Percentiles rank a stretch among this genome's conserved stretches.
These are phyloP conservation scores for Talaromyces liani DNA, from an alignment of 495 filamentous ascomycete genomes.

Conservation along the genomic window DNA sequence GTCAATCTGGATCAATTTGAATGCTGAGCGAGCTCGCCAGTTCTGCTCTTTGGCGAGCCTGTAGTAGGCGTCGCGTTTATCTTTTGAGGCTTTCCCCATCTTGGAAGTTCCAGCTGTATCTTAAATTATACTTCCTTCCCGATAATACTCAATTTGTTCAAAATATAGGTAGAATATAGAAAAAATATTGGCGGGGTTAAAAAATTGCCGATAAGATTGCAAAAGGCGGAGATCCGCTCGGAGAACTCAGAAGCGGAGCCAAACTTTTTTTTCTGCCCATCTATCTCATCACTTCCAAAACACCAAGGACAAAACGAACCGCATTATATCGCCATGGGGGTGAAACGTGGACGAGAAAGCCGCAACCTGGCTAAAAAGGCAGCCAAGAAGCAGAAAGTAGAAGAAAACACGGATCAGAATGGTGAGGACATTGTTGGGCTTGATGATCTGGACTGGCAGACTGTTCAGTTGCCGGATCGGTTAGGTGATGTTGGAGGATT, in stretches of 20 bases:
- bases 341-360: constrained; percentile 43
- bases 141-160: neutral
- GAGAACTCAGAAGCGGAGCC: constrained; percentile 1
- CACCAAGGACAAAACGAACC: neutral
- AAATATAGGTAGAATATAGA: neutral
- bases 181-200: neutral
- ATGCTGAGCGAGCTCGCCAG: constrained; percentile 92
- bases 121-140: neutral
- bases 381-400: constrained; percentile 45
- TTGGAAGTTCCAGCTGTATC: neutral
- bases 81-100: constrained; percentile 98
- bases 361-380: constrained; percentile 20
- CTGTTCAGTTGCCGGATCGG: constrained; percentile 75
- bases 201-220: constrained; percentile 8
- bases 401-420: constrained; percentile 19
- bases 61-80: constrained; percentile 97
- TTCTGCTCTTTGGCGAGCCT: constrained; percentile 96
- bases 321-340: constrained; percentile 23
- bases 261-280: constrained; percentile 9
- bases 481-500: constrained; percentile 92
- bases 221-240: neutral
- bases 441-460: constrained; percentile 75
- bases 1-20: constrained; percentile 93
- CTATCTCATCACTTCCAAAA: neutral
- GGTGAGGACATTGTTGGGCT: constrained; percentile 23